Conservation (phyloP, 169 alveolate species). For the Cryptosporidium felis region DNA sequence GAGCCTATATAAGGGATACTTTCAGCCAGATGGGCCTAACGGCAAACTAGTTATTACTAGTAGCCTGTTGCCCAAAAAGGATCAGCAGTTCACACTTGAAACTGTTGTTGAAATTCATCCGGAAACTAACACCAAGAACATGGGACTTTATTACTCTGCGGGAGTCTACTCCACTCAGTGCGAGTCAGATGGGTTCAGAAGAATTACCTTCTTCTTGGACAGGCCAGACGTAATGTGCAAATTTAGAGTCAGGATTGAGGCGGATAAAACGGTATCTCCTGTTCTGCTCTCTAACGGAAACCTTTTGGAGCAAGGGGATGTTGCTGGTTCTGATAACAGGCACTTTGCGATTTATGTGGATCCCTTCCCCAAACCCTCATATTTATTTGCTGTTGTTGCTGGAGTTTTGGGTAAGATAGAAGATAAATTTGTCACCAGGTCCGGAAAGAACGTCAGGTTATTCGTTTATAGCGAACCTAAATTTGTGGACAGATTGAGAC, state of each 20-base stretch:
- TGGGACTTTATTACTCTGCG: slow-evolving; percentile 87
- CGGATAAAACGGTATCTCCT: slow-evolving; percentile 86
- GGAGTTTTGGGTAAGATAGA: slow-evolving; percentile 83
- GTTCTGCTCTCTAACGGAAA: slow-evolving; percentile 88
- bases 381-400: slow-evolving; percentile 92
- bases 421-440: slow-evolving; percentile 81
- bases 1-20: slow-evolving; percentile 59
- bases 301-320: slow-evolving; percentile 79
- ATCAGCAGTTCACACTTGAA: slow-evolving; percentile 72
- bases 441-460: slow-evolving; percentile 80
- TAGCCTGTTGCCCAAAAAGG: slow-evolving; percentile 71
- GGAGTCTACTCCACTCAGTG: slow-evolving; percentile 89
- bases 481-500: slow-evolving; percentile 80
- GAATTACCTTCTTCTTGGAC: slow-evolving; percentile 89
- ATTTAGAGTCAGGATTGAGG: slow-evolving; percentile 84
- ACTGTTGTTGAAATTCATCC: slow-evolving; percentile 84
- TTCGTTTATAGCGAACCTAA: slow-evolving; percentile 85
- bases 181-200: slow-evolving; percentile 91
- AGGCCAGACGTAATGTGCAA: slow-evolving; percentile 91
- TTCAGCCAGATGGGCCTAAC: slow-evolving; percentile 71
- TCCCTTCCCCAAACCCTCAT: slow-evolving; percentile 90
- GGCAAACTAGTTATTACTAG: slow-evolving; percentile 70
- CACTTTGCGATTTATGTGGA: slow-evolving; percentile 88
- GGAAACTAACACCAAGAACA: slow-evolving; percentile 79
- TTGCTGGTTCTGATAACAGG: slow-evolving; percentile 73